Evolutionary conservation across 345 rosid species (phyloP), one percentile per base, ranked within the genome.

Genomic region (Syzygium aqueum): DNA sequence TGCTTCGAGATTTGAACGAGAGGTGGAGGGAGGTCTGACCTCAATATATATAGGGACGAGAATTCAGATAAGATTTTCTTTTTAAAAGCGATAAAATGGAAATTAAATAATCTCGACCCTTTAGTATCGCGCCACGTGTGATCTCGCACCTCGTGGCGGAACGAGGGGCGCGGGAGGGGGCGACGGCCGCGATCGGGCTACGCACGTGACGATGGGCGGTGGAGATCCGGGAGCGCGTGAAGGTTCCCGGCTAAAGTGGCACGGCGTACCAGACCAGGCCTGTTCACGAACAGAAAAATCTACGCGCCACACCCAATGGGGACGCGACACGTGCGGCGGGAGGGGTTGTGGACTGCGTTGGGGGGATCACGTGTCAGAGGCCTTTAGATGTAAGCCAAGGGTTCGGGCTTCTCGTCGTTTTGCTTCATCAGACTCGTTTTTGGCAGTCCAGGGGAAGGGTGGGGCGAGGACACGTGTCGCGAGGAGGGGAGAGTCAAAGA

Each of bases 161-260:
- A 56, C 15, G 2, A 21, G 37, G 53, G 53, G 56, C 13, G 82
- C 19, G 87, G 52, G 80, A 85, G 53, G 33, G 19, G 53, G 37
- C 54, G 11, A 27, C 86, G 86, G 86, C 78, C 59, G 25, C 33
- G 73, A 85, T 59, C 50, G 43, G 25, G 86, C 51, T 80, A 82
- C 16, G 78, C 86, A 43, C 80, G 86, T 85, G 86, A 85, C 43
- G 33, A 46, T 85, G 86, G 86, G 63, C 86, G 86, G 86, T 25
- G 78, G 22, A 67, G 83, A 86, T n/a, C 37, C 23, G 57, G 85
- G n/a, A 84, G 37, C 85, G 85, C 85, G 85, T 84, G 59, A 84
- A 84, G 25, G 23, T 17, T 84, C 51, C 85, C 78, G 22, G 43
- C 43, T 16, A 65, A 65, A 65, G 78, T 43, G 43, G 78, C 78